phyloP scores from a whole-genome alignment of 331 rosid species.

The Saraca asoca region DNA sequence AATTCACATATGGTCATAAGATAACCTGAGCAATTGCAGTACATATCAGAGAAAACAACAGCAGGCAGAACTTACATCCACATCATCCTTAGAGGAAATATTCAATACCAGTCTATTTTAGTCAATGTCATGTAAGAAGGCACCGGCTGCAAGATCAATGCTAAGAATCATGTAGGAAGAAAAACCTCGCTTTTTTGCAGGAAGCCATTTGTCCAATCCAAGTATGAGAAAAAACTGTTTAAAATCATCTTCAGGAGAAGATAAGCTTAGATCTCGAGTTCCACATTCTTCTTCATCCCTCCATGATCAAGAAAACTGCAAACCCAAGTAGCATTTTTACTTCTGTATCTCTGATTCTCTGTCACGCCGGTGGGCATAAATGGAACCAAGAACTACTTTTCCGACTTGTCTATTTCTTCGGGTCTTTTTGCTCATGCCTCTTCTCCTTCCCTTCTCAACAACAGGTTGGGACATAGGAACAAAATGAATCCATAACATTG shows the following conservation, averaged over 20 bases:
- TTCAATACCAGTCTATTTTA: no score
- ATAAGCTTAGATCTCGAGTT: conserved; percentile 8
- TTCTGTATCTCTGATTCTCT: conserved; percentile 61
- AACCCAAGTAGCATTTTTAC: conserved; percentile 28
- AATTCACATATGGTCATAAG: no score
- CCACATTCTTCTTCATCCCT: conserved; percentile 20
- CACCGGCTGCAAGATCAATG: no score
- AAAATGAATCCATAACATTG: conserved; percentile 53
- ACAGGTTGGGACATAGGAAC: conserved; percentile 49
- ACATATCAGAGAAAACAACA: no score
- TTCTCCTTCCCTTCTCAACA: conserved; percentile 51
- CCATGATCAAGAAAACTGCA: conserved; percentile 14
- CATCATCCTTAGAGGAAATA: no score
- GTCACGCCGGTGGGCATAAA: conserved; percentile 55
- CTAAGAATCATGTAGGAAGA: no score
- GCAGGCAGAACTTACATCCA: no score
- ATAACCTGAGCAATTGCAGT: no score
- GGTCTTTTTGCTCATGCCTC: conserved; percentile 53
- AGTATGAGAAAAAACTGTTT: not conserved
- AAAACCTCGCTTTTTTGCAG: no score
- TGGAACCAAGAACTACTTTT: conserved; percentile 55
- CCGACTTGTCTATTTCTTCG: conserved; percentile 74
- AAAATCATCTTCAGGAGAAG: not conserved
- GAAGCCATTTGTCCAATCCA: not conserved
- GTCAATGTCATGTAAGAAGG: no score